Base-by-base conservation (phyloP, 2,329 filamentous ascomycete genomes). In the Ceratocystiopsis sp. region DNA sequence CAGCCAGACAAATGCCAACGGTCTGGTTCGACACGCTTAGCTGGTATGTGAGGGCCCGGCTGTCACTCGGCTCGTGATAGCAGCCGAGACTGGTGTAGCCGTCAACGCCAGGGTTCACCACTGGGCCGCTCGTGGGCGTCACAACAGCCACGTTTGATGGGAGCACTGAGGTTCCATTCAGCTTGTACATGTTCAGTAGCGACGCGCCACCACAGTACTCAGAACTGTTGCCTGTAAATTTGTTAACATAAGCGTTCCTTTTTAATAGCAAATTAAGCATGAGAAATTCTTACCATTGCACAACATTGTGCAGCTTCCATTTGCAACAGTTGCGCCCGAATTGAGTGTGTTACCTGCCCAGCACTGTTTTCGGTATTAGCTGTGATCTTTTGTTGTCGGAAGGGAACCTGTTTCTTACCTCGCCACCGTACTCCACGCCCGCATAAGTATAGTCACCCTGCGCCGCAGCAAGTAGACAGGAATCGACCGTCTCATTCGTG, bases 351-450 rank as follows among this genome's bases (percentile, higher is more conserved):
- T 33, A 29, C 45, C 48, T 9, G 25, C 44, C 48, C 48, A 50
- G 42, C 48, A 50, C 41, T 53, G 10, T 29, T 29, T 8, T 29
- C 9, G 10, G 25, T 29, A 10, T 29, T 10, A 29, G 19, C 10
- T 10, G 7, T 10, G 7, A 10, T 29, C 25, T 11, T 9, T 9
- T 4, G 7, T 29, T 10, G 6, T 29, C 10, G 10, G 10, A 29
- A 29, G 4, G 10, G 10, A 29, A 29, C 2, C 6, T 9, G 25
- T 6, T 29, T 29, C 25, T 29, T 10, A 29, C 25, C 25, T 29
- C 50, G 17, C 52, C 51, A 4, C 52, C 51, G 41, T 59, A 63
- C 44, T 63, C 59, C 1, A 57, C 42, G 4, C 59, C 60, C 3
- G 57, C 54, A 21, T 55, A 56, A 2, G 16, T 17, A 18, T 48